Evolutionary conservation across 495 filamentous ascomycete species (phyloP).

Genomic region (Neurospora sp.): DNA sequence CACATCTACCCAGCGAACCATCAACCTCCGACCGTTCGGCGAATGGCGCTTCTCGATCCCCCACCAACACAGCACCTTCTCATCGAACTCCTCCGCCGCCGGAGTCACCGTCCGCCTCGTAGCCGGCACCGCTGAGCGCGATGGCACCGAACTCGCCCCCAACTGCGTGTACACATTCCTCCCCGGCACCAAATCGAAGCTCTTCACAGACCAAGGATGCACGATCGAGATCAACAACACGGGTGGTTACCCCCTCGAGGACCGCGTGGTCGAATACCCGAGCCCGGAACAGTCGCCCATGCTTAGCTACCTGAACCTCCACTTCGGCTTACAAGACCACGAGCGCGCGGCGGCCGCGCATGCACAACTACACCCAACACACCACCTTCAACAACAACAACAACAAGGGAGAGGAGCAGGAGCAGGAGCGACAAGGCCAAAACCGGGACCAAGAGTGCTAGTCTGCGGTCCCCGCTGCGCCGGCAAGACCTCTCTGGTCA

Average conservation of each 20-base stretch:
- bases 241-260: slow-evolving; percentile 33
- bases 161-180: slow-evolving; percentile 79
- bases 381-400: not conserved
- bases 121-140: slow-evolving; percentile 81
- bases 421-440: not conserved
- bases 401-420: not conserved
- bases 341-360: slow-evolving; percentile 42
- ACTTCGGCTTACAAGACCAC: slow-evolving; percentile 65
- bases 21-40: slow-evolving; percentile 36
- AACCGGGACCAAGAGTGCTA: slow-evolving; percentile 68
- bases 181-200: slow-evolving; percentile 69
- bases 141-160: slow-evolving; percentile 86
- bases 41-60: slow-evolving; percentile 94
- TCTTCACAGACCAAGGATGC: slow-evolving; percentile 89
- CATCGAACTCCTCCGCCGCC: slow-evolving; percentile 1
- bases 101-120: slow-evolving; percentile 45
- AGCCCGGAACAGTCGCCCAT: slow-evolving; percentile 85
- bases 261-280: slow-evolving; percentile 38
- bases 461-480: slow-evolving; percentile 71
- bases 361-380: not conserved
- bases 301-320: slow-evolving; percentile 72
- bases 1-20: slow-evolving; percentile 17
- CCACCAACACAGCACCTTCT: slow-evolving; percentile 39
- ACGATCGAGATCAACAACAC: slow-evolving; percentile 53
- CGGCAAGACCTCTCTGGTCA: slow-evolving; percentile 78